Base-by-base conservation (phyloP, 345 rosid species). In the Aurinia saxatilis region DNA sequence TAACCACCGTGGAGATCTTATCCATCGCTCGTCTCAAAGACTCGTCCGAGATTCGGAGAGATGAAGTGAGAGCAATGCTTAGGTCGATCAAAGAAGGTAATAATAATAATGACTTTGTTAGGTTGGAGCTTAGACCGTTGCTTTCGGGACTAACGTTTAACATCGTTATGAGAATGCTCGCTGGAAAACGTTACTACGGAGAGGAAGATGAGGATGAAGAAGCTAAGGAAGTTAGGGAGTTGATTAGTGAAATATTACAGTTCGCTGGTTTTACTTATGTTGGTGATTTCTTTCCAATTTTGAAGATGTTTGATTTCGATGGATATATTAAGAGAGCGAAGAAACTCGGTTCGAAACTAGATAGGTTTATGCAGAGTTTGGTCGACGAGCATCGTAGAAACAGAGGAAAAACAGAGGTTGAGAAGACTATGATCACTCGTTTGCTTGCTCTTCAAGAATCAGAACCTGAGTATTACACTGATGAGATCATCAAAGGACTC, bases 401-500 rank as follows among this genome's bases (percentile, higher is more conserved):
- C 36, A 31, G 50, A 21, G 40, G 34, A 10, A 12, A 27, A 23
- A 10, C 53, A 44, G 41, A 60, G 60, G 38, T 14, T 40, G 41
- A 19, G 16, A 66, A 74, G 4, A 76, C 70, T 2, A 66, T 81
- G 85, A 72, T 84, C 14, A 40, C 67, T 67, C 87, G 74, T 64
- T 31, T 87, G 8, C 77, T 84, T 8, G 45, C 69, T 12, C 57
- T 76, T 51, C 85, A 81, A 37, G 65, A 75, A 8, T 67, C 78
- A 0, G 63, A 79, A 17, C 80, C 83, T 11, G 75, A 76, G 1
- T 56, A 68, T 52, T 78, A 82, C 60, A 63, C 67, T 0, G 84
- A 84, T 57, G 66, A 70, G n/a, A 76, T 67, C 16, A 82, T 82
- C 66, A 82, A 84, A 73, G 82, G 83, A 5, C 71, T 77, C 5